phyloP scores from a whole-genome alignment of 495 filamentous ascomycete species.

The Trichoderma parareesei region DNA sequence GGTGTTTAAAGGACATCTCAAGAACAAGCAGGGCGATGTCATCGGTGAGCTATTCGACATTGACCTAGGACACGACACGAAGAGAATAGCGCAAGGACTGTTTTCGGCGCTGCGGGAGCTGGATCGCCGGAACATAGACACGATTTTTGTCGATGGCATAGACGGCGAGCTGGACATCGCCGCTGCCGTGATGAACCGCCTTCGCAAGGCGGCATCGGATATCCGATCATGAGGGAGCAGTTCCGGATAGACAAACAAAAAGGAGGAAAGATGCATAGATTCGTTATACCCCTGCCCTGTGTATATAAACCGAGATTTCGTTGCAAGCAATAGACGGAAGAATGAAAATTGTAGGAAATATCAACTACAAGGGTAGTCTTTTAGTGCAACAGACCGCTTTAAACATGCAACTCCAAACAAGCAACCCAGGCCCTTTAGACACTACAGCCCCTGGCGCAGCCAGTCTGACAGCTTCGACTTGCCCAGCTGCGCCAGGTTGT shows the following conservation, averaged over 20 bases:
- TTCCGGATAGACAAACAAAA: constrained; percentile 11
- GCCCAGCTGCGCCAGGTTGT: constrained; percentile 92
- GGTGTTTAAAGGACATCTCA: constrained; percentile 26
- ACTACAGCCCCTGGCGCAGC: constrained; percentile 68
- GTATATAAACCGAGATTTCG: neutral
- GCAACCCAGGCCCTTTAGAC: neutral
- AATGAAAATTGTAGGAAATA: neutral
- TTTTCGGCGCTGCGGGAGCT: constrained; percentile 84
- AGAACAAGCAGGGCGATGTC: constrained; percentile 17
- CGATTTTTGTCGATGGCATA: constrained; percentile 90
- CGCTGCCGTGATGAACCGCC: constrained; percentile 93
- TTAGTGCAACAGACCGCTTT: constrained; percentile 2
- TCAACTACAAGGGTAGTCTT: constrained; percentile 2
- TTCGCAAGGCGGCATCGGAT: constrained; percentile 74
- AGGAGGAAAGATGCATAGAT: constrained; percentile 7
- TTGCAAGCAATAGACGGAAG: neutral
- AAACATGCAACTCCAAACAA: constrained; percentile 1
- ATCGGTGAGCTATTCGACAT: constrained; percentile 45
- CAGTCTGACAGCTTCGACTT: constrained; percentile 87
- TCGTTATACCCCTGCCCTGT: constrained; percentile 7
- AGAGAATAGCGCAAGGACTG: constrained; percentile 70
- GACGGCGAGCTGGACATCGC: constrained; percentile 72
- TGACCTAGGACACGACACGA: constrained; percentile 56
- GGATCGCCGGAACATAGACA: constrained; percentile 67
- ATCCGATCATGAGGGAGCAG: constrained; percentile 31